Base-by-base conservation (phyloP, 495 filamentous ascomycete species). In the Podospora pseudocomata region DNA sequence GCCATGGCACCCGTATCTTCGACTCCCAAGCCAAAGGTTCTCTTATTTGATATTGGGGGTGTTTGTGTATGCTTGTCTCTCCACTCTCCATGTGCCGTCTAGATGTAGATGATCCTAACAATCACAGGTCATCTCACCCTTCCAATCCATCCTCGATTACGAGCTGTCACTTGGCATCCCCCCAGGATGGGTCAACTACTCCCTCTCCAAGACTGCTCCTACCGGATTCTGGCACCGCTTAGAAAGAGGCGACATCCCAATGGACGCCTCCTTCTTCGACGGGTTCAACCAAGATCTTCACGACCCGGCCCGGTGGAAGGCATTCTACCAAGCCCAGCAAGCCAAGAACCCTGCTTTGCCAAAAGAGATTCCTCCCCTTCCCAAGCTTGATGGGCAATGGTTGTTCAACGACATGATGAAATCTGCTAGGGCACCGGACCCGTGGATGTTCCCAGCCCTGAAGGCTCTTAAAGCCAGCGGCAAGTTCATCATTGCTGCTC, bases 351-450 rank as follows among this genome's bases (percentile, higher is more conserved):
- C 75, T 5, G 70, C 67, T 0, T 75, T 72, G 9, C 79, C 75
- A 2, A 68, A 66, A n/a, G 63, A 78, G 18, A 65, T 85, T 4
- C 91, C 90, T 7, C 87, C 90, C 4, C 68, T 92, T 9, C 94
- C 94, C 0, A 73, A 82, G 2, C 82, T 99, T 44, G 90, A 97
- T 74, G 92, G 87, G 5, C 89, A 93, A 73, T 85, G 77, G 75
- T 83, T 99, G 11, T 97, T 98, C 84, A 91, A 89, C 87, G 87
- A 89, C 67, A 98, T 99, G 95, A 97, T 99, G 93, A 77, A 83
- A 7, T 76, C 85, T 44, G 88, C 90, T 0, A 83, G 89, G 1
- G 78, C 80, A 0, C 88, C 91, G 6, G 94, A 99, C 76, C 92
- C 91, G 34, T 90, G 88, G 80, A 94, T 99, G 89, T 91, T 87